A percentile compares a stretch with the other conserved stretches of the same genome.
Evolutionary conservation across 805 yeast species (phyloP).

Genomic region (Myxozyma melibiosi): DNA sequence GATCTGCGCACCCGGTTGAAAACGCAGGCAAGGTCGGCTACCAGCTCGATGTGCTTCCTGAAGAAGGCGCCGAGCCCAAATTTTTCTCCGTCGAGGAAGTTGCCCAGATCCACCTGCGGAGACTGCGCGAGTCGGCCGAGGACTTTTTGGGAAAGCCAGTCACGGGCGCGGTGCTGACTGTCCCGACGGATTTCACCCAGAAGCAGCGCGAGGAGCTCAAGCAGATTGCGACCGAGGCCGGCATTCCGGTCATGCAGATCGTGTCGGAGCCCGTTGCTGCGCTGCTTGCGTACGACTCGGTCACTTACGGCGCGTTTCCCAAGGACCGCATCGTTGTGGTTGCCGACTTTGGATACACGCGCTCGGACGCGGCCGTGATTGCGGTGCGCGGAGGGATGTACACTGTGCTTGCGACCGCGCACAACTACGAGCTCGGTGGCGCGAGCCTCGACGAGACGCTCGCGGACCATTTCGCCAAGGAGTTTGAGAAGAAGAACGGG

Average conservation of each 20-base stretch:
- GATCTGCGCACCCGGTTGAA: conserved; percentile 68
- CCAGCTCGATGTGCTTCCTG: conserved; percentile 22
- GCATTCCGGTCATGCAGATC: conserved; percentile 78
- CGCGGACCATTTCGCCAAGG: conserved; percentile 84
- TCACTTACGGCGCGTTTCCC: conserved; percentile 26
- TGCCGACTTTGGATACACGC: conserved; percentile 94
- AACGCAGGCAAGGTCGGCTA: conserved; percentile 35
- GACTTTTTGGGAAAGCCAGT: conserved; percentile 84
- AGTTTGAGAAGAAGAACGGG: conserved; percentile 85
- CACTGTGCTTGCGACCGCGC: conserved; percentile 84
- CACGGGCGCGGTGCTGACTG: conserved; percentile 82
- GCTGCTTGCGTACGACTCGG: conserved; percentile 70
- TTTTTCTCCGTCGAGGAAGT: conserved; percentile 73
- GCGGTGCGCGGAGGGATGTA: conserved; percentile 92
- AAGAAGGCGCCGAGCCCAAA: conserved; percentile 55
- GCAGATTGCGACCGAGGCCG: conserved; percentile 67
- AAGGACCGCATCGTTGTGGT: conserved; percentile 83
- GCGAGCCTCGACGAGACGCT: conserved; percentile 77
- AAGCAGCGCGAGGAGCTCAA: conserved; percentile 67
- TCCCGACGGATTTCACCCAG: conserved; percentile 84
- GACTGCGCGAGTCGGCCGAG: conserved; percentile 83
- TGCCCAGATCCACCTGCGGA: conserved; percentile 77
- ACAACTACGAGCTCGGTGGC: conserved; percentile 85
- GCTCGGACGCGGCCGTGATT: conserved; percentile 93
- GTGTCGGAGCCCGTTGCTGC: conserved; percentile 94